Conservation (phyloP, 2,329 filamentous ascomycete species). For the Botryotinia convoluta region DNA sequence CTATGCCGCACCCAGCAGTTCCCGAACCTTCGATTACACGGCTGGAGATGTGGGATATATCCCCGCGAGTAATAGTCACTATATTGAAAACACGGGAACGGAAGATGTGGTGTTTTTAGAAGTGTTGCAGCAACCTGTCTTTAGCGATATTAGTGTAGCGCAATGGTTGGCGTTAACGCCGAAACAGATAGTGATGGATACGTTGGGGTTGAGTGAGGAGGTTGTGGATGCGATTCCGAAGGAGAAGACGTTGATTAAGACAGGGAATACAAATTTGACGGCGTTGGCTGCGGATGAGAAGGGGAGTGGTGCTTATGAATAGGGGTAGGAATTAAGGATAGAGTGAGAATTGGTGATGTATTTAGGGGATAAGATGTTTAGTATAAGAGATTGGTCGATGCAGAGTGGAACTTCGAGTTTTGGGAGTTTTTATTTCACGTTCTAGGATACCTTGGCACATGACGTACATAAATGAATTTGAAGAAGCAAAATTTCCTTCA, state of each 20-base stretch:
- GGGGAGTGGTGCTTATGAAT: slow-evolving; percentile 27
- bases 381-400: neutral
- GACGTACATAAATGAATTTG: neutral
- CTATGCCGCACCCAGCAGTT: slow-evolving; percentile 32
- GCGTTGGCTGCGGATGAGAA: slow-evolving; percentile 28
- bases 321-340: too few relatives aligned
- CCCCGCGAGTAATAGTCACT: slow-evolving; percentile 53
- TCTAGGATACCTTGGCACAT: neutral
- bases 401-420: neutral
- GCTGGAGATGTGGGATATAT: slow-evolving; percentile 55
- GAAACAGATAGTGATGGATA: slow-evolving; percentile 30
- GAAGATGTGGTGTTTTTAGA: slow-evolving; percentile 59
- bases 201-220: slow-evolving; percentile 39
- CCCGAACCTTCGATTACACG: slow-evolving; percentile 47
- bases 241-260: slow-evolving; percentile 45
- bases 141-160: slow-evolving; percentile 51
- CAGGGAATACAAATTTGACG: slow-evolving; percentile 39
- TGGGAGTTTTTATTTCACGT: neutral
- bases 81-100: slow-evolving; percentile 59
- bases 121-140: slow-evolving; percentile 48
- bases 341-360: neutral
- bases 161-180: slow-evolving; percentile 54
- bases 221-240: slow-evolving; percentile 42
- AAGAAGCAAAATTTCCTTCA: neutral
- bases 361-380: neutral